Conservation (phyloP, 78 protist species). For the Diacronema lutheri region DNA sequence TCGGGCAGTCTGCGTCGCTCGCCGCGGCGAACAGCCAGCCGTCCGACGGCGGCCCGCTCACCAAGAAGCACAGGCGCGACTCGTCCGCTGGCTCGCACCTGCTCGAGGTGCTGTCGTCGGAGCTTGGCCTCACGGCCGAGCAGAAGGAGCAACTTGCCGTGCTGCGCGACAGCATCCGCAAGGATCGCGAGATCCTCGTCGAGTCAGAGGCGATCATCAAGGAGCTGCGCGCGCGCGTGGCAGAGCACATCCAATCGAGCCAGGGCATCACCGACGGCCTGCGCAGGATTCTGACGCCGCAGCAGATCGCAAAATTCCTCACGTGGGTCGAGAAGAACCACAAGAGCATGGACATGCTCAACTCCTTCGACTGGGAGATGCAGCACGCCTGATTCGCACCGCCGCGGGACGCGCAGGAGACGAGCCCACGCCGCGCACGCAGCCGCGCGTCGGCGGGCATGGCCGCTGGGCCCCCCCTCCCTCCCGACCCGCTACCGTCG, state of each 20-base stretch:
- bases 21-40: background rate
- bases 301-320: background rate
- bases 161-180: background rate
- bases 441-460: too few species aligned
- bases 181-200: background rate
- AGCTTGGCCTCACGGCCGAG: background rate
- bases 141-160: background rate
- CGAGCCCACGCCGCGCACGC: too few species aligned
- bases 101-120: background rate
- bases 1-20: background rate
- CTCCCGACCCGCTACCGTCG: too few species aligned
- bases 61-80: background rate
- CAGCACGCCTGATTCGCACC: too few species aligned
- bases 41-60: background rate
- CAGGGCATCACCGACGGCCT: background rate
- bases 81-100: background rate
- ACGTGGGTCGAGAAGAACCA: background rate
- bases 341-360: background rate
- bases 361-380: too few species aligned
- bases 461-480: too few species aligned
- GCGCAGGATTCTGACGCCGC: background rate
- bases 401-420: too few species aligned
- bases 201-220: background rate
- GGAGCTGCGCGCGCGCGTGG: background rate
- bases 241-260: background rate